A percentile compares a stretch with the other conserved stretches of the same genome.
phyloP scores from a whole-genome alignment of 2,329 filamentous ascomycete species.

The Blumeria hordei region DNA sequence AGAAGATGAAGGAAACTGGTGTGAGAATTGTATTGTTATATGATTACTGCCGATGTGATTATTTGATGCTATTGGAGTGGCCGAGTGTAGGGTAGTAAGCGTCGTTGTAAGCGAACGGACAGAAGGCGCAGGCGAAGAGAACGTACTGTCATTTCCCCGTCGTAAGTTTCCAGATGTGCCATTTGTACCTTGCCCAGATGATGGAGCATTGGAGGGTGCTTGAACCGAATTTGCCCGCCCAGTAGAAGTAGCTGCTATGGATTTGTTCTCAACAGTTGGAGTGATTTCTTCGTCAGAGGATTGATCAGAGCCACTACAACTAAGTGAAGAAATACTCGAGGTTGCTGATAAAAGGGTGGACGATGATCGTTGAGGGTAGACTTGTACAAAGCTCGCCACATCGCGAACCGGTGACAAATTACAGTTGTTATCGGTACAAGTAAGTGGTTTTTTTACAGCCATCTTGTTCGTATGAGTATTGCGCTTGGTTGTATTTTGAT shows the following conservation, averaged over 20 bases:
- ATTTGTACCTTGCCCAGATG: slow-evolving; percentile 47
- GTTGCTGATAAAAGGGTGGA: slow-evolving; percentile 28
- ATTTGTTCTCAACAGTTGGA: slow-evolving; percentile 41
- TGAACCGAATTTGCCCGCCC: slow-evolving; percentile 46
- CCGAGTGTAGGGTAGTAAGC: slow-evolving; percentile 64
- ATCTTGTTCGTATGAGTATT: slow-evolving; percentile 19
- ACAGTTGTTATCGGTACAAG: slow-evolving; percentile 43
- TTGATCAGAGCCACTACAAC: slow-evolving; percentile 33
- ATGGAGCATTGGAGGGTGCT: slow-evolving; percentile 47
- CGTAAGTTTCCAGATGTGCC: slow-evolving; percentile 42
- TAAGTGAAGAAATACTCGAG: slow-evolving; percentile 27
- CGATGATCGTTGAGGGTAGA: slow-evolving; percentile 22
- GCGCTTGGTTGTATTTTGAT: slow-evolving; percentile 17
- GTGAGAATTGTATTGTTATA: slow-evolving; percentile 31
- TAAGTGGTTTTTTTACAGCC: slow-evolving; percentile 30
- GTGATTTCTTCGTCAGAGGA: slow-evolving; percentile 36
- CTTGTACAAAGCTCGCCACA: slow-evolving; percentile 17
- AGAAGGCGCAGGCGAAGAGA: slow-evolving; percentile 62
- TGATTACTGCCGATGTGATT: slow-evolving; percentile 12
- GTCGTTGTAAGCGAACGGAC: slow-evolving; percentile 63
- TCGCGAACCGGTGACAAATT: slow-evolving; percentile 11
- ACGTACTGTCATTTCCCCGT: slow-evolving; percentile 49
- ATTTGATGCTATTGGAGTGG: slow-evolving; percentile 26
- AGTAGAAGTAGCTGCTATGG: slow-evolving; percentile 38
- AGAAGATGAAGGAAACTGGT: slow-evolving; percentile 38